Percentiles rank a stretch among this genome's conserved stretches.
Conservation (phyloP, 2,329 filamentous ascomycete genomes). For the Fusarium sp. region DNA sequence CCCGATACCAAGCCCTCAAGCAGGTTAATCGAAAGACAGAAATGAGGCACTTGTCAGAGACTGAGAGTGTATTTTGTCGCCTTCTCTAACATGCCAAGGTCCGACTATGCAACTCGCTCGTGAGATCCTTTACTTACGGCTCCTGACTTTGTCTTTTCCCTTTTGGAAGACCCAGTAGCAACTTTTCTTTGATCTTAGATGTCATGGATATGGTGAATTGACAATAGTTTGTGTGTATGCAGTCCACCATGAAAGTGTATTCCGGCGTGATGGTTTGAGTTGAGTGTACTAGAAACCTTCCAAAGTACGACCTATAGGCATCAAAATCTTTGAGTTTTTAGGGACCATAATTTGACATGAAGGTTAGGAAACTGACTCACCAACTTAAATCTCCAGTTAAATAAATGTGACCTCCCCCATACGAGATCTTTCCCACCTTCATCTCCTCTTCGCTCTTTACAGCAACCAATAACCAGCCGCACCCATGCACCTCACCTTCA, state of each 20-base stretch:
- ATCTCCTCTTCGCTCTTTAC: neutral
- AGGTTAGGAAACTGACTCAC: neutral
- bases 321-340: neutral
- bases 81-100: neutral
- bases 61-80: neutral
- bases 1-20: rapidly evolving
- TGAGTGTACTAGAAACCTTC: neutral
- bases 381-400: neutral
- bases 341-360: neutral
- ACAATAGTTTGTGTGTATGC: neutral
- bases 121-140: neutral
- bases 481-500: neutral
- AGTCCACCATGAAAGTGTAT: neutral
- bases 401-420: neutral
- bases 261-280: neutral
- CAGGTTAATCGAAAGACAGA: rapidly evolving
- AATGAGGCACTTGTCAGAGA: neutral
- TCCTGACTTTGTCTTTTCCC: too few species aligned
- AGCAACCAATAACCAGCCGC: neutral
- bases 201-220: too few species aligned
- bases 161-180: neutral
- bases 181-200: too few species aligned
- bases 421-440: neutral
- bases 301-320: neutral
- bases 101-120: neutral